Conservation (phyloP, 129 eudicot genomes). For the Heracleum sosnowskyi region DNA sequence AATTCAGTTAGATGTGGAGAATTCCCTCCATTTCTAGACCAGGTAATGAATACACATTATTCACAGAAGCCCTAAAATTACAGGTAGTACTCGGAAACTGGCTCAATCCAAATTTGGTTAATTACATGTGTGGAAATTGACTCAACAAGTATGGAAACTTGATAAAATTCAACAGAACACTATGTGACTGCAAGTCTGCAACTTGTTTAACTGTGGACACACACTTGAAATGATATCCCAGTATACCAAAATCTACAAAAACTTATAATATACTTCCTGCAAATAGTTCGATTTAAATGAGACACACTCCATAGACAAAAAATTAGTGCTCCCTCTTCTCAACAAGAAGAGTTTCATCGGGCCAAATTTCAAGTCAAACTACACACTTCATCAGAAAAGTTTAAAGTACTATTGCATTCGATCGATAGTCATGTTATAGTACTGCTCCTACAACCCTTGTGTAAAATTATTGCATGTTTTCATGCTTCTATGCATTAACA, state of each 20-base stretch:
- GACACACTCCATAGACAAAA: background rate
- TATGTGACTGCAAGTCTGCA: background rate
- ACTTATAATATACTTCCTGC: background rate
- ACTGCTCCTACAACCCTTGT: background rate
- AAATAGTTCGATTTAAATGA: background rate
- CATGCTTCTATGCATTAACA: background rate
- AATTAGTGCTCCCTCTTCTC: background rate
- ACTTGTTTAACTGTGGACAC: background rate
- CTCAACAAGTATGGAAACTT: background rate
- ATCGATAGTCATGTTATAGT: background rate
- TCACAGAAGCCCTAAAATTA: background rate
- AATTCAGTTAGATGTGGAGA: background rate
- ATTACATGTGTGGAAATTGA: background rate
- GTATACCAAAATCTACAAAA: background rate
- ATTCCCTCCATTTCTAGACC: background rate
- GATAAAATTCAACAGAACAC: background rate
- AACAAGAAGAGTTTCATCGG: background rate
- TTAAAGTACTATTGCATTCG: background rate
- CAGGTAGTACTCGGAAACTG: background rate
- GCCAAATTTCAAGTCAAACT: background rate
- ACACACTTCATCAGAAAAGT: background rate
- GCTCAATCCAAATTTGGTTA: background rate
- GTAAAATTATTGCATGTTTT: background rate
- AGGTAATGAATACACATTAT: background rate
- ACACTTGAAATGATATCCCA: background rate